Percentiles rank a stretch among this genome's conserved stretches.
Evolutionary conservation across 108 stramenopile genomes (phyloP).

Genomic region (Cylindrotheca closterium): DNA sequence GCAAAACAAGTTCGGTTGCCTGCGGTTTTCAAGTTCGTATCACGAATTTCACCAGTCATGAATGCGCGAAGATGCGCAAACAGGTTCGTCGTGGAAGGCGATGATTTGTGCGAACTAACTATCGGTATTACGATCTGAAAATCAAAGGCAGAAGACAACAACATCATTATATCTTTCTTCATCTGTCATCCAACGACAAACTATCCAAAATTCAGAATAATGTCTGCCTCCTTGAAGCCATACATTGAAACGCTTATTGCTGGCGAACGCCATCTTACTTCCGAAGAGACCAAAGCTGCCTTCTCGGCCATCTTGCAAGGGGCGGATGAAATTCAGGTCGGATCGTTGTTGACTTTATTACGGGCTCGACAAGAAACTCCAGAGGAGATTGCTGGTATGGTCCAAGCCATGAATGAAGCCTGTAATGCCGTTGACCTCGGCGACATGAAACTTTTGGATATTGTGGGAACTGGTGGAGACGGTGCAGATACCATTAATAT

Average conservation of each 20-base stretch:
- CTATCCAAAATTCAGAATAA: neutral
- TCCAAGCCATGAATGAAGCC: conserved; percentile 90
- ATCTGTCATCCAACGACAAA: too few species aligned
- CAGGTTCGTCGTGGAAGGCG: too few species aligned
- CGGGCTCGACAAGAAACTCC: conserved; percentile 92
- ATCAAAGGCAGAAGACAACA: neutral
- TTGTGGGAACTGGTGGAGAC: conserved; percentile 99
- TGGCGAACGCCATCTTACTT: conserved; percentile 74
- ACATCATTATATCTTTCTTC: too few species aligned
- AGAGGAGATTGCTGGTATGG: conserved; percentile 94
- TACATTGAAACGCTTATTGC: conserved; percentile 86
- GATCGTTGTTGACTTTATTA: conserved; percentile 85
- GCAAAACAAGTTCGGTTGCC: too few species aligned
- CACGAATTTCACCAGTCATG: too few species aligned
- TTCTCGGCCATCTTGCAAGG: conserved; percentile 76
- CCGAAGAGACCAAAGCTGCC: conserved; percentile 80
- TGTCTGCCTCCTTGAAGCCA: conserved; percentile 58
- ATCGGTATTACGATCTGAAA: neutral
- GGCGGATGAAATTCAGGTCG: conserved; percentile 84
- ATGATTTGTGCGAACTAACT: too few species aligned
- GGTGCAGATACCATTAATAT: conserved; percentile 99
- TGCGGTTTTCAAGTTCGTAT: too few species aligned
- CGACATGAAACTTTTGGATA: conserved; percentile 86
- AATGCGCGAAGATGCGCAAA: too few species aligned
- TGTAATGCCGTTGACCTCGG: conserved; percentile 70